phyloP scores from a whole-genome alignment of 169 alveolate species.

The Plasmodium gaboni region DNA sequence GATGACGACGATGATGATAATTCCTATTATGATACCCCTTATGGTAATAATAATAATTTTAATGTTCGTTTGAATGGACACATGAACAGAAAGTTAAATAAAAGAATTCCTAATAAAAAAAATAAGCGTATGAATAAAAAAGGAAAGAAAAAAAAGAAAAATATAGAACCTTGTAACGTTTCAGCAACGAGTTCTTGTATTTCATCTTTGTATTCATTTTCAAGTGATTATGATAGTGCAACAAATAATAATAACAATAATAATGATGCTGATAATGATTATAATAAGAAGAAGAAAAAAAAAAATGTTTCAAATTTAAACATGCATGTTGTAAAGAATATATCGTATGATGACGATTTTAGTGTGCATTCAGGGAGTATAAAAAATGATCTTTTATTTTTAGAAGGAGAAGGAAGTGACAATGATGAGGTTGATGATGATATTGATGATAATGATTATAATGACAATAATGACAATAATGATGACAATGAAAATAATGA shows the following conservation, averaged over 20 bases:
- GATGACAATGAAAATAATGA: background rate
- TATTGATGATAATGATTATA: background rate
- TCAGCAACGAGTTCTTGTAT: slow-evolving; percentile 18
- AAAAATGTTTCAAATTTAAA: background rate
- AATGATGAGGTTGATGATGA: background rate
- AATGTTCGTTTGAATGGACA: background rate
- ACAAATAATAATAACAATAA: background rate
- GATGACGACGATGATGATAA: background rate
- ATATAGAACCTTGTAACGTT: slow-evolving; percentile 4
- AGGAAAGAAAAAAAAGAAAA: slow-evolving; percentile 4
- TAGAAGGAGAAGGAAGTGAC: slow-evolving; percentile 7
- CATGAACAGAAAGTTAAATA: background rate
- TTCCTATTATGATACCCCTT: too few relatives aligned
- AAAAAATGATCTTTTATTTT: slow-evolving; percentile 12
- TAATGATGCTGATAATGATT: background rate
- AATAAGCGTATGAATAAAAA: background rate
- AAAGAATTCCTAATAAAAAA: background rate
- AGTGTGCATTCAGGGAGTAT: slow-evolving; percentile 44
- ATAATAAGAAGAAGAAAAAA: background rate
- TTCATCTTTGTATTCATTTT: slow-evolving; percentile 33
- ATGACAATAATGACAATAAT: background rate
- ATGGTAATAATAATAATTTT: too few relatives aligned
- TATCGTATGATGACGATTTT: slow-evolving; percentile 55
- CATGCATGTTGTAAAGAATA: slow-evolving; percentile 2
- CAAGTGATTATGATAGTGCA: slow-evolving; percentile 32